A percentile compares a stretch with the other conserved stretches of the same genome.
These are phyloP conservation scores for Botrytis porri DNA, from an alignment of 2,329 filamentous ascomycete species.

Conservation along the genomic window DNA sequence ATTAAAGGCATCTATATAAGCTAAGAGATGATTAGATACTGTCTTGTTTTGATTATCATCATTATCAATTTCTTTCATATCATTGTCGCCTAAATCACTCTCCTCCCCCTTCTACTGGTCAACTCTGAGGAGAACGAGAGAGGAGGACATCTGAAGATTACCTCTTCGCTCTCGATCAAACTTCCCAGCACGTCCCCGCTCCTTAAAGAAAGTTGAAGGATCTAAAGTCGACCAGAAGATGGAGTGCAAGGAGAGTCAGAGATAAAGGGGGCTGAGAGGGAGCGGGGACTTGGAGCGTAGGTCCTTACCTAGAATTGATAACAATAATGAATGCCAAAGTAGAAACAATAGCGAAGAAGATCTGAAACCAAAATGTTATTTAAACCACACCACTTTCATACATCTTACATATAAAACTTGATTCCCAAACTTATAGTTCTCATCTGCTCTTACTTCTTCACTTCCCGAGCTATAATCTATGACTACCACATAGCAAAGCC, in stretches of 20 bases:
- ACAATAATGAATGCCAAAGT: background rate
- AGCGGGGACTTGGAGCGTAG: accelerated
- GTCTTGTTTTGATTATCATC: background rate
- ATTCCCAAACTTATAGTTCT: background rate
- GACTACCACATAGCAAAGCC: background rate
- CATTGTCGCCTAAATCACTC: background rate
- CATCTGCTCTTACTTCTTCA: background rate
- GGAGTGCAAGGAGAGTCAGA: no score
- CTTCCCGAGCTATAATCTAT: background rate
- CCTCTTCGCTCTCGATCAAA: accelerated
- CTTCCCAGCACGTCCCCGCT: background rate
- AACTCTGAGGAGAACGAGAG: background rate
- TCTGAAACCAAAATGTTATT: background rate
- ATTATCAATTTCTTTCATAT: background rate
- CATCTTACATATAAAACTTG: background rate
- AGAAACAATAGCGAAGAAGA: background rate
- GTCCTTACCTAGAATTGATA: background rate
- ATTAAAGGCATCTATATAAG: background rate
- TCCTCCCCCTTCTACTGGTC: background rate
- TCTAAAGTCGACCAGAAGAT: background rate
- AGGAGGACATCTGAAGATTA: background rate
- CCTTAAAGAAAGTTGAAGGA: background rate
- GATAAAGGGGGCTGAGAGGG: background rate
- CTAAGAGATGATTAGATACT: background rate
- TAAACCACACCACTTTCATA: background rate